These are phyloP conservation scores for Mycena amicta DNA, from an alignment of 768 basidiomycete genomes.

Conservation along the genomic window DNA sequence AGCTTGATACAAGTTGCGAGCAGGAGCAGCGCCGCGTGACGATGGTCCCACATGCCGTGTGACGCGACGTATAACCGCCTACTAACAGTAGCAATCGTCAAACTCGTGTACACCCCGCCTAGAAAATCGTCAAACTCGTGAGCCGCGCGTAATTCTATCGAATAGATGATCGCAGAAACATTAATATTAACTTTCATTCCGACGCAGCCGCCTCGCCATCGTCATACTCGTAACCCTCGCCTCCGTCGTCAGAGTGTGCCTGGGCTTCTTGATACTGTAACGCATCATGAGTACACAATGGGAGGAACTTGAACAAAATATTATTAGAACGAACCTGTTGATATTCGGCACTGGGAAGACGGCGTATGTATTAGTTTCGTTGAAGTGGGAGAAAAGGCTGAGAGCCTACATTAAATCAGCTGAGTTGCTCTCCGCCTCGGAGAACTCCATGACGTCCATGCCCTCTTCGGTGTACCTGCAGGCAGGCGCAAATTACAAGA, in stretches of 20 bases:
- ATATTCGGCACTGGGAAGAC: conserved; percentile 89
- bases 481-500: not conserved
- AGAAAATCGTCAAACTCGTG: too few species aligned
- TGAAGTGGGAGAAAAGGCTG: conserved; percentile 2
- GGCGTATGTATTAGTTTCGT: not conserved
- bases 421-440: conserved; percentile 84
- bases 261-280: conserved; percentile 64
- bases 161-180: too few species aligned
- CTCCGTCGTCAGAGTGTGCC: conserved; percentile 45
- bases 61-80: too few species aligned
- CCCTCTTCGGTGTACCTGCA: conserved; percentile 82
- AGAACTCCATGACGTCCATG: conserved; percentile 87
- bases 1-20: too few species aligned
- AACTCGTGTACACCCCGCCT: too few species aligned
- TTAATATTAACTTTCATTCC: not conserved
- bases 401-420: conserved; percentile 74
- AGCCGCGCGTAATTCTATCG: too few species aligned
- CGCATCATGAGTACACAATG: not conserved
- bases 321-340: conserved; percentile 60
- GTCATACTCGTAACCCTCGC: conserved; percentile 34
- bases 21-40: not conserved
- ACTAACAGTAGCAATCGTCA: too few species aligned
- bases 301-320: not conserved
- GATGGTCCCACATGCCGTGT: not conserved
- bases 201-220: conserved; percentile 22